phyloP scores from a whole-genome alignment of 257 asterid genomes.

The Lantana camara region DNA sequence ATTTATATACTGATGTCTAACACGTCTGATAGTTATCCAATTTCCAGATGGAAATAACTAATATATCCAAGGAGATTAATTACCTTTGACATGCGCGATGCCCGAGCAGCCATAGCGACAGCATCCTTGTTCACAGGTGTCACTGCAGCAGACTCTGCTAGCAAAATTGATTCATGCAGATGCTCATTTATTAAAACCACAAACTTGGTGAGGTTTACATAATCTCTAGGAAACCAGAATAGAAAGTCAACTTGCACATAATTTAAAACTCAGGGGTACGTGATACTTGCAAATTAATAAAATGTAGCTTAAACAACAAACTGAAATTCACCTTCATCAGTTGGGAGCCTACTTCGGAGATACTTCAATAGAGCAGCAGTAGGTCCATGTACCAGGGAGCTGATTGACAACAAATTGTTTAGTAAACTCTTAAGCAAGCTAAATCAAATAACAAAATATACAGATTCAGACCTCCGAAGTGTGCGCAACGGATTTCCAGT shows the following conservation, averaged over 20 bases:
- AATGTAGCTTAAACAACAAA: slow-evolving; percentile 23
- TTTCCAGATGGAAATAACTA: slow-evolving; percentile 24
- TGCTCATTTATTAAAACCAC: slow-evolving; percentile 13
- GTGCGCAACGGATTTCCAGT: slow-evolving; percentile 89
- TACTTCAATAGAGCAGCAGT: slow-evolving; percentile 76
- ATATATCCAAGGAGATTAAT: slow-evolving; percentile 25
- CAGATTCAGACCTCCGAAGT: slow-evolving; percentile 74
- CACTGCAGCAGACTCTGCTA: slow-evolving; percentile 62
- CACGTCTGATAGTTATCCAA: slow-evolving; percentile 8
- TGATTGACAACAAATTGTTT: slow-evolving; percentile 37
- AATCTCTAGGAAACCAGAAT: slow-evolving; percentile 22
- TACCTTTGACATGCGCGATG: slow-evolving; percentile 86
- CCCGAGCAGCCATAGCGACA: slow-evolving; percentile 68
- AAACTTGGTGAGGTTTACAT: slow-evolving; percentile 27
- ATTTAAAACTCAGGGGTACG: slow-evolving; percentile 2
- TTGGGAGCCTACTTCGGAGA: slow-evolving; percentile 89
- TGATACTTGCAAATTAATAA: slow-evolving; percentile 9
- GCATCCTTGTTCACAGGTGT: slow-evolving; percentile 61
- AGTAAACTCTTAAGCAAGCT: slow-evolving; percentile 21
- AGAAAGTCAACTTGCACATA: slow-evolving; percentile 14
- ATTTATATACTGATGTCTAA: slow-evolving; percentile 13
- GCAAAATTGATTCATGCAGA: slow-evolving; percentile 20
- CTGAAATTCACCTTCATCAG: slow-evolving; percentile 75
- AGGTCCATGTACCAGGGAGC: slow-evolving; percentile 92
- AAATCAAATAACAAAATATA: slow-evolving; percentile 19